Evolutionary conservation across 805 yeast genomes (phyloP).

Genomic region (Starmerella scarabaei): DNA sequence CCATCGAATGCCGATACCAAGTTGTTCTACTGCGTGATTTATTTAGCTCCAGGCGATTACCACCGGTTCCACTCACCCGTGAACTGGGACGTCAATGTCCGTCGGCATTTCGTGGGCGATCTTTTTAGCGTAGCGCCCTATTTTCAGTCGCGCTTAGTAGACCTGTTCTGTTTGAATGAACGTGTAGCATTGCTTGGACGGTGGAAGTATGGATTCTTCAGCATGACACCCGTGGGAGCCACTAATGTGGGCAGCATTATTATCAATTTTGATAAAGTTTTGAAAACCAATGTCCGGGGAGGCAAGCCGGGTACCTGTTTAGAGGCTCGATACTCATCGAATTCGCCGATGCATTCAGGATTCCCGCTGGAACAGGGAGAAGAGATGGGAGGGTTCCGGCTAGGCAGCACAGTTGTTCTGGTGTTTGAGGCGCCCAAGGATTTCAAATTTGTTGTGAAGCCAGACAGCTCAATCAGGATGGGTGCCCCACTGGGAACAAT

Average conservation of each 20-base stretch:
- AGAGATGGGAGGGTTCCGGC: conserved; percentile 92
- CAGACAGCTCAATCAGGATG: conserved; percentile 70
- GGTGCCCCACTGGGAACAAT: conserved; percentile 61
- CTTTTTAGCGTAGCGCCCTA: conserved; percentile 92
- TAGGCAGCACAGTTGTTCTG: conserved; percentile 93
- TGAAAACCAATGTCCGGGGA: conserved; percentile 55
- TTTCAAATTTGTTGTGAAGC: conserved; percentile 54
- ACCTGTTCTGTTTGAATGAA: conserved; percentile 82
- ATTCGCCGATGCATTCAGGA: conserved; percentile 67
- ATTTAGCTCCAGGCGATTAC: conserved; percentile 96
- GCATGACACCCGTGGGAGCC: conserved; percentile 99
- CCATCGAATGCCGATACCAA: conserved; percentile 34
- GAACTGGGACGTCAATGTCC: conserved; percentile 84
- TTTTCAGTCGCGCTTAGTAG: conserved; percentile 76
- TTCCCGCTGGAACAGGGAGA: conserved; percentile 81
- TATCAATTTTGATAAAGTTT: conserved; percentile 79
- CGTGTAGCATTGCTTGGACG: conserved; percentile 89
- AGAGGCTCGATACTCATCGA: conserved; percentile 82
- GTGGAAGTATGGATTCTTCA: conserved; percentile 94
- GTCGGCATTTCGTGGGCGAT: conserved; percentile 95
- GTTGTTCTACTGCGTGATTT: conserved; percentile 78
- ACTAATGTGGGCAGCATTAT: conserved; percentile 95
- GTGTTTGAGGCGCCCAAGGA: conserved; percentile 89
- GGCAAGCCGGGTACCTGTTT: conserved; percentile 68
- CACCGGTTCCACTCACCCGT: conserved; percentile 95